phyloP scores from a whole-genome alignment of 1,139 yeast genomes.

The Suhomyces panamericanus region DNA sequence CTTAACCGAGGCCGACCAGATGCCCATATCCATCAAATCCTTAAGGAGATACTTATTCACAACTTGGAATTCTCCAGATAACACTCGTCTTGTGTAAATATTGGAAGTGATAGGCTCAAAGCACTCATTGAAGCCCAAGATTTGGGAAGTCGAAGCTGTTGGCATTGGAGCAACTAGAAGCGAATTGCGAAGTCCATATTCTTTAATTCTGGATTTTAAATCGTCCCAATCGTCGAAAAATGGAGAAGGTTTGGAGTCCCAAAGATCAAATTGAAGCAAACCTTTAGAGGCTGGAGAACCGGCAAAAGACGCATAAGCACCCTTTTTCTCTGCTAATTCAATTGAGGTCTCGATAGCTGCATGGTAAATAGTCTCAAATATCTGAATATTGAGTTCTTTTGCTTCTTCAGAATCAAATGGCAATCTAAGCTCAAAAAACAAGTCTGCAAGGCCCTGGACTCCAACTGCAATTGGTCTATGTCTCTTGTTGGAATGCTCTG shows the following conservation, averaged over 20 bases:
- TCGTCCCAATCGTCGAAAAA: slow-evolving; percentile 63
- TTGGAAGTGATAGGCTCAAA: slow-evolving; percentile 64
- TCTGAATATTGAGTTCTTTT: slow-evolving; percentile 66
- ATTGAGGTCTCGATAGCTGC: slow-evolving; percentile 80
- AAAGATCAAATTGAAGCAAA: slow-evolving; percentile 71
- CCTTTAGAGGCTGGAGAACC: slow-evolving; percentile 89
- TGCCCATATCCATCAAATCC: slow-evolving; percentile 55
- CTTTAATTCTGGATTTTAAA: slow-evolving; percentile 44
- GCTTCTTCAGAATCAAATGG: slow-evolving; percentile 83
- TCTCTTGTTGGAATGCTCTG: slow-evolving; percentile 66
- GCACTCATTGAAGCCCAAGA: slow-evolving; percentile 61
- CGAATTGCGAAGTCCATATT: slow-evolving; percentile 58
- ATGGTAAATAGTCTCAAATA: slow-evolving; percentile 87
- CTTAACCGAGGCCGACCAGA: slow-evolving; percentile 57
- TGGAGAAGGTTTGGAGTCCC: slow-evolving; percentile 73
- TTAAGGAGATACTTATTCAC: slow-evolving; percentile 56
- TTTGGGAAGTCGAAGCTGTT: slow-evolving; percentile 64
- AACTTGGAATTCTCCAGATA: slow-evolving; percentile 63
- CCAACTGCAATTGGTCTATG: slow-evolving; percentile 89
- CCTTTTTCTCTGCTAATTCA: slow-evolving; percentile 66
- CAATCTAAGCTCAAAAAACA: slow-evolving; percentile 71
- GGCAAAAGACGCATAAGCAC: slow-evolving; percentile 65
- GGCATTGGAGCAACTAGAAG: slow-evolving; percentile 66
- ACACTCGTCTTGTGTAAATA: slow-evolving; percentile 58
- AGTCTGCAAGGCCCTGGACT: slow-evolving; percentile 87